Base-by-base conservation (phyloP, 352 stramenopile species). In the Globisporangium radiosum region DNA sequence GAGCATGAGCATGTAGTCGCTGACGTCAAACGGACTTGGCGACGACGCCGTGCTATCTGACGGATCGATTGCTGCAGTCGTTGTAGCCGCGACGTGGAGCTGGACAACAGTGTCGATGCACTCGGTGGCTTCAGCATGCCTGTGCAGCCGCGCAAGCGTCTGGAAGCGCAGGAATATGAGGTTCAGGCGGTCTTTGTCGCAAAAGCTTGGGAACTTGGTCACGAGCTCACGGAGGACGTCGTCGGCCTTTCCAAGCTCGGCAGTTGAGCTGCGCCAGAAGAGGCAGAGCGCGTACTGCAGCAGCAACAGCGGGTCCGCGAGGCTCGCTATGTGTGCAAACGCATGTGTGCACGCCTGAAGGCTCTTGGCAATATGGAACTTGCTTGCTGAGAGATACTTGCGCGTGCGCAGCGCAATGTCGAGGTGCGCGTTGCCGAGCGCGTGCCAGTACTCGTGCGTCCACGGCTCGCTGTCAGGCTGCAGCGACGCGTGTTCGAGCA, bases 381-480 rank as follows among this genome's bases (percentile, higher is more conserved):
- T 63, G 0, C 76, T 70, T 17, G 71, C 47, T 0, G 78, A 70
- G 10, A 87, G 60, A 62, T 85, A 88, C 64, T 90, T 90, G 11
- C 76, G 76, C 43, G 88, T 57, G 4, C 76, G 58, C 58, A 88
- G 63, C 43, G 88, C 88, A 11, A 88, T 64, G 33, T 88, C 65
- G 59, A 88, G 68, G 49, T 88, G 78, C 1, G 78, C 78, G 6
- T 77, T 87, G 33, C 81, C 78, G 25, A 88, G 63, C 56, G 66
- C 73, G 58, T 85, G 81, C 81, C 81, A 90, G 52, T 88, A 90
- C 15, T 87, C 78, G 63, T 79, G 78, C 3, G 62, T 75, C 0
- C 72, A 44, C n/a, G 71, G 57, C 6, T 54, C 59, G n/a, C 59
- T 71, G 19, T 86, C 65, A 51, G 78, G 75, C n/a, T 78, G 25